Base-by-base conservation (phyloP, 2,329 filamentous ascomycete species). In the Penicillium capsulatum region DNA sequence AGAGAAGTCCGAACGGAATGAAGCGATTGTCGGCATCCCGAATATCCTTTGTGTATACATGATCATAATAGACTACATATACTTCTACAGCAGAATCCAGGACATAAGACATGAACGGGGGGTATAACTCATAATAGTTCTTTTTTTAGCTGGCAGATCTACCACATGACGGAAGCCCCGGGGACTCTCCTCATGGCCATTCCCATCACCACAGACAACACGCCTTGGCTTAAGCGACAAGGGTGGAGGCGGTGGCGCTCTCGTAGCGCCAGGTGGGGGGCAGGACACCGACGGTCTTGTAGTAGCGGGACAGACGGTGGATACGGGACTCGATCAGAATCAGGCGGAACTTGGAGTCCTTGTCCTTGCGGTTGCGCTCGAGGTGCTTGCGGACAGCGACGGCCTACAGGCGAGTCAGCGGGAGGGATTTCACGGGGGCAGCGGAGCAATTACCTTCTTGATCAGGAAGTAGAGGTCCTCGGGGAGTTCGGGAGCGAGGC, bases 271-370 rank as follows among this genome's bases (percentile, higher is more conserved):
- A 97, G 77, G 87, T 97, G 61, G 91, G 91, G 66, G 91, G 79
- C 45, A 84, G 77, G 58, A 76, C 80, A 74, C 81, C 79, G 64
- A 84, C 91, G 71, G 89, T 91, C 86, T 96, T 97, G 87, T 97
- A 98, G 86, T 97, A 97, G 63, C 92, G 86, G 69, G 89, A 92
- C 61, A 98, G 86, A 79, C 92, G 91, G 86, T 98, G 92, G 76
- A 98, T 97, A 76, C 94, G 88, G 71, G 92, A 97, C 82, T 98
- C 92, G 76, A 98, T 94, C 64, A 98, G 86, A 91, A 98, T 98
- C 58, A 98, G 87, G 70, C 92, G 91, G 87, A 98, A 98, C 82
- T 98, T 98, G 80, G 84, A 87, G 81, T 98, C 92, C 81, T 89
- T 94, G 82, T 98, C 92, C 84, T 98, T 98, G 77, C 92, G 91